Conservation (phyloP, 306 rosid species). For the Abrus pulchellus region DNA sequence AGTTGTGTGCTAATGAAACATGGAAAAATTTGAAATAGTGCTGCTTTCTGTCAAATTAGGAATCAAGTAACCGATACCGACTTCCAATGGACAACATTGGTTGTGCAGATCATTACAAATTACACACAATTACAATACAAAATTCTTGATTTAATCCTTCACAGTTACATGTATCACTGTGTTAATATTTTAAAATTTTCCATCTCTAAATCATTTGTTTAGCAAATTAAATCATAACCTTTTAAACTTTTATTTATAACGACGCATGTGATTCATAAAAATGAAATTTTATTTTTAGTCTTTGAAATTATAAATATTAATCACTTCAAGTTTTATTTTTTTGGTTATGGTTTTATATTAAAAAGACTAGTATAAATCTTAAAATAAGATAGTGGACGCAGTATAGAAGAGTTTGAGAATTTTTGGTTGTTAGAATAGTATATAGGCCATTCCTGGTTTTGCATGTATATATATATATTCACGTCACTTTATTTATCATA, state of each 20-base stretch:
- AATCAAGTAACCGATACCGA: background rate
- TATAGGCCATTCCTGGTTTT: constrained; percentile 32
- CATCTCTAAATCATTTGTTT: too few species aligned
- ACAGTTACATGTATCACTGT: too few species aligned
- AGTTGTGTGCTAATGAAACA: constrained; percentile 14
- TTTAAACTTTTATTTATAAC: too few species aligned
- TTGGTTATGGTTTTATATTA: too few species aligned
- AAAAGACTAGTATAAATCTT: too few species aligned
- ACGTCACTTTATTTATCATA: constrained; percentile 43
- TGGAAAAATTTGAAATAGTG: background rate
- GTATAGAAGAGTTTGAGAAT: background rate
- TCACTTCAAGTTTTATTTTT: too few species aligned
- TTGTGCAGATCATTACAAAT: background rate
- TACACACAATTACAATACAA: background rate
- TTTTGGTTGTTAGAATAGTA: constrained; percentile 1
- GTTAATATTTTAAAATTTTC: too few species aligned
- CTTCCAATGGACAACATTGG: constrained; percentile 12
- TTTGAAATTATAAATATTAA: too few species aligned
- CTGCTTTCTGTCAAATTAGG: background rate
- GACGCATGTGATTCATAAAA: too few species aligned
- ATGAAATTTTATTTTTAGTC: too few species aligned
- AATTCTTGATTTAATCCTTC: background rate
- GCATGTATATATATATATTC: constrained; percentile 43
- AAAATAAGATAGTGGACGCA: background rate
- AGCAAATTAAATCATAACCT: too few species aligned